Conservation (phyloP, 1,139 yeast genomes). For the Sugiyamaella neomexicana region DNA sequence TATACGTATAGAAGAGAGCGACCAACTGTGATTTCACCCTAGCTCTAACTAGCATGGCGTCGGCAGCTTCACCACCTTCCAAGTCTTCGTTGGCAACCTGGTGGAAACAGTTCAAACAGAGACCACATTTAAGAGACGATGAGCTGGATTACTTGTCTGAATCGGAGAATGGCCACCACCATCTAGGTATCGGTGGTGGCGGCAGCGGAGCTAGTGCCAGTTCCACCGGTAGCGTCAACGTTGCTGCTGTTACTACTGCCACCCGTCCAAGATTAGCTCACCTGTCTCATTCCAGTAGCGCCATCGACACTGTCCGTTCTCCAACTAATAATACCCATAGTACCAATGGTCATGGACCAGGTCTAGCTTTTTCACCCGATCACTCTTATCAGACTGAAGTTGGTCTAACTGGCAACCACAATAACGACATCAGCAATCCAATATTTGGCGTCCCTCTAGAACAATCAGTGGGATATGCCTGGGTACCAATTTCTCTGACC, state of each 20-base stretch:
- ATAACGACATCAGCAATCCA: slow-evolving; percentile 35
- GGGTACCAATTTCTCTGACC: slow-evolving; percentile 68
- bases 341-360: slow-evolving; percentile 11
- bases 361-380: slow-evolving; percentile 25
- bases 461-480: slow-evolving; percentile 70
- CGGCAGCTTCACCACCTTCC: slow-evolving; percentile 36
- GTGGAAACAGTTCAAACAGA: slow-evolving; percentile 47
- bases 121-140: slow-evolving; percentile 13
- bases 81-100: slow-evolving; percentile 42
- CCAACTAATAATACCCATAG: too few species aligned
- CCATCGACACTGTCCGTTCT: slow-evolving; percentile 24
- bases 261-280: slow-evolving; percentile 28
- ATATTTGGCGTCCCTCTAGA: slow-evolving; percentile 87
- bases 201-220: slow-evolving; percentile 18
- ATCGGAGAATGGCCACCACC: background rate
- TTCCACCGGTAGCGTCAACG: slow-evolving; percentile 21
- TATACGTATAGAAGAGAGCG: too few species aligned
- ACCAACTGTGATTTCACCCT: too few species aligned
- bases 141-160: slow-evolving; percentile 13
- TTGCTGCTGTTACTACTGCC: too few species aligned
- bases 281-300: slow-evolving; percentile 36
- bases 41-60: slow-evolving; percentile 2
- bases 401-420: background rate
- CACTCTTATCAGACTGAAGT: background rate
- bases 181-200: slow-evolving; percentile 1